Conservation (phyloP, 2,329 filamentous ascomycete genomes). For the Samsoniella hepiali region DNA sequence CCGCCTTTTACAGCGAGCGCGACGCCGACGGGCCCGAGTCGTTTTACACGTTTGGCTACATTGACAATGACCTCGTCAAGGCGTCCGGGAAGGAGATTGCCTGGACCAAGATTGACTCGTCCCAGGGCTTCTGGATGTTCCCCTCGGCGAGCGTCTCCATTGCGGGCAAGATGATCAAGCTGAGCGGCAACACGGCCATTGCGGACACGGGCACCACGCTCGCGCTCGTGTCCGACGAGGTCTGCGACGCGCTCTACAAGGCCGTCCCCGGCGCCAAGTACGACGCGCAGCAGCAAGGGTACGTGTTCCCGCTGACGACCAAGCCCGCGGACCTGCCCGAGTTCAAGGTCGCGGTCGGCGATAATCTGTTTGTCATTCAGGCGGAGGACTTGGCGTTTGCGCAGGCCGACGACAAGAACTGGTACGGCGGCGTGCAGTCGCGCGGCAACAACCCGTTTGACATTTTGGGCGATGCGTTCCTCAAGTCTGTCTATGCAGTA, state of each 20-base stretch:
- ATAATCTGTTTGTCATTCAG: constrained; percentile 50
- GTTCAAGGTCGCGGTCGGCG: constrained; percentile 54
- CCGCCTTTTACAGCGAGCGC: constrained; percentile 55
- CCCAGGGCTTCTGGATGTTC: constrained; percentile 62
- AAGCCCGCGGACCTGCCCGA: constrained; percentile 40
- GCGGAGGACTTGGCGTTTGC: constrained; percentile 15
- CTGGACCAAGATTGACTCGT: constrained; percentile 60
- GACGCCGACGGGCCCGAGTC: constrained; percentile 21
- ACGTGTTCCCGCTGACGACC: constrained; percentile 40
- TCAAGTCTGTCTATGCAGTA: constrained; percentile 14
- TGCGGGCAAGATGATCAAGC: constrained; percentile 24
- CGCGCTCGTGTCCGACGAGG: constrained; percentile 59
- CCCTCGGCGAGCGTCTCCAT: constrained; percentile 25
- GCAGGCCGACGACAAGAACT: constrained; percentile 8
- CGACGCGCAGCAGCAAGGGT: constrained; percentile 8
- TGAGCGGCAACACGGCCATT: constrained; percentile 45
- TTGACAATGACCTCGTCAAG: constrained; percentile 61
- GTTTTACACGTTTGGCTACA: constrained; percentile 67
- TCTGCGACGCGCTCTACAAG: constrained; percentile 40
- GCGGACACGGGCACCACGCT: constrained; percentile 62
- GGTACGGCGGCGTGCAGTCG: constrained; percentile 17
- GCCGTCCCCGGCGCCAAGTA: constrained; percentile 35
- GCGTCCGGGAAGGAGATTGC: constrained; percentile 50
- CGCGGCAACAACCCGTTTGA: constrained; percentile 14
- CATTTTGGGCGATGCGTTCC: constrained; percentile 11